Evolutionary conservation across 108 stramenopile species (phyloP).

Genomic region (Stephanodiscus minutulus): DNA sequence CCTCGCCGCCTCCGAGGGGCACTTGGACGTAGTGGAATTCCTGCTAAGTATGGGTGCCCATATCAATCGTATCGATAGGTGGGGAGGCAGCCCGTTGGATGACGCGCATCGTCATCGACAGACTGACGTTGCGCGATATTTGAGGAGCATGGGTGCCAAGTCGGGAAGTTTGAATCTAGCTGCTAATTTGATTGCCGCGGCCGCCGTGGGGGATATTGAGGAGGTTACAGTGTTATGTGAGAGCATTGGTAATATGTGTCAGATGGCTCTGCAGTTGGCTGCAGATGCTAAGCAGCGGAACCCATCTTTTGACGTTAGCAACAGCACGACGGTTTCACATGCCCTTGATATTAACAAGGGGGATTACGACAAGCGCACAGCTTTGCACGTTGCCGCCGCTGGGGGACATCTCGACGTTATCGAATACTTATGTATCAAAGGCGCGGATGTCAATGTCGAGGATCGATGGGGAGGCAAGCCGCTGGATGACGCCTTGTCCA

Average conservation of each 20-base stretch:
- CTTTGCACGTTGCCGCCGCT: slow-evolving; percentile 84
- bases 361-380: slow-evolving; percentile 90
- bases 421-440: slow-evolving; percentile 53
- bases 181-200: slow-evolving; percentile 78
- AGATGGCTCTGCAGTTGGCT: slow-evolving; percentile 1
- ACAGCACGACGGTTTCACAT: neutral
- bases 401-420: slow-evolving; percentile 81
- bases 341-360: slow-evolving; percentile 70
- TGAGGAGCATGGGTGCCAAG: slow-evolving; percentile 68
- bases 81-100: slow-evolving; percentile 81
- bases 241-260: too few relatives aligned
- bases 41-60: slow-evolving; percentile 63
- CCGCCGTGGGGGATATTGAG: slow-evolving; percentile 80
- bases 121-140: slow-evolving; percentile 62
- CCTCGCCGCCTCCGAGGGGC: slow-evolving; percentile 83
- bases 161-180: slow-evolving; percentile 69
- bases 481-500: slow-evolving; percentile 78
- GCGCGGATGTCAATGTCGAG: slow-evolving; percentile 76
- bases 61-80: slow-evolving; percentile 80
- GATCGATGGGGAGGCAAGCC: slow-evolving; percentile 91
- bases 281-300: neutral
- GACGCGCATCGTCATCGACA: slow-evolving; percentile 88
- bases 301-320: neutral
- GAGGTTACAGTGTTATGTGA: slow-evolving; percentile 68
- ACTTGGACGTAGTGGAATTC: slow-evolving; percentile 62